phyloP scores from a whole-genome alignment of 2,329 filamentous ascomycete species.

The Verruconis gallopava region DNA sequence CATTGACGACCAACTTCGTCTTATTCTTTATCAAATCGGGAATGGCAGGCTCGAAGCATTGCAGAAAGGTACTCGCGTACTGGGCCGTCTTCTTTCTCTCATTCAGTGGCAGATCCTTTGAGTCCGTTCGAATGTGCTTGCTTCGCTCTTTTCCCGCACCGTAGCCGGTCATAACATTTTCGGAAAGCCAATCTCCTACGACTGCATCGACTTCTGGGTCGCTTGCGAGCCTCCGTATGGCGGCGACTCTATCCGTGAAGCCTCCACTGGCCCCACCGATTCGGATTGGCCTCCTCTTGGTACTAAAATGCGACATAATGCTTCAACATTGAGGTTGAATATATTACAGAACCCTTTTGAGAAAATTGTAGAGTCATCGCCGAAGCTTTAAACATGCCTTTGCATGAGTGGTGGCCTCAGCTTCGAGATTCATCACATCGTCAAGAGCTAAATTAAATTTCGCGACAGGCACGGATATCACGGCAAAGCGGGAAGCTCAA shows the following conservation, averaged over 20 bases:
- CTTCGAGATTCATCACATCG: too few species aligned
- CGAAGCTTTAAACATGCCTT: too few species aligned
- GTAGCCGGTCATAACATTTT: constrained; percentile 13
- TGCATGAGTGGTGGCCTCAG: too few species aligned
- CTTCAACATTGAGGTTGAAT: too few species aligned
- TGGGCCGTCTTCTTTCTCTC: constrained; percentile 3
- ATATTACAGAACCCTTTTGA: too few species aligned
- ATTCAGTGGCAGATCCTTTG: background rate
- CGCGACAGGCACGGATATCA: too few species aligned
- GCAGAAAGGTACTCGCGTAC: constrained; percentile 11
- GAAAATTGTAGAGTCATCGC: too few species aligned
- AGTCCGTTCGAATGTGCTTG: background rate
- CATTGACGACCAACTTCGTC: constrained; percentile 5
- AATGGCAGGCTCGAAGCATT: constrained; percentile 7
- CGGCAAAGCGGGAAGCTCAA: too few species aligned
- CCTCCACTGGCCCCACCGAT: constrained; percentile 5
- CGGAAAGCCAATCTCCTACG: constrained; percentile 16
- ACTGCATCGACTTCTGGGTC: constrained; percentile 9
- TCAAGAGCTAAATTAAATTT: too few species aligned
- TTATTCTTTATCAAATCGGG: constrained; percentile 4
- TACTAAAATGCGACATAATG: too few species aligned
- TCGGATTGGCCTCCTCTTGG: background rate
- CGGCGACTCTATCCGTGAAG: constrained; percentile 1
- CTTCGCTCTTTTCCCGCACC: constrained; percentile 8
- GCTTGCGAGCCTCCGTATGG: constrained; percentile 1